Evolutionary conservation across 768 basidiomycete species (phyloP), one percentile per base, ranked within the genome.

Genomic region (Boletus pseudopeckii): DNA sequence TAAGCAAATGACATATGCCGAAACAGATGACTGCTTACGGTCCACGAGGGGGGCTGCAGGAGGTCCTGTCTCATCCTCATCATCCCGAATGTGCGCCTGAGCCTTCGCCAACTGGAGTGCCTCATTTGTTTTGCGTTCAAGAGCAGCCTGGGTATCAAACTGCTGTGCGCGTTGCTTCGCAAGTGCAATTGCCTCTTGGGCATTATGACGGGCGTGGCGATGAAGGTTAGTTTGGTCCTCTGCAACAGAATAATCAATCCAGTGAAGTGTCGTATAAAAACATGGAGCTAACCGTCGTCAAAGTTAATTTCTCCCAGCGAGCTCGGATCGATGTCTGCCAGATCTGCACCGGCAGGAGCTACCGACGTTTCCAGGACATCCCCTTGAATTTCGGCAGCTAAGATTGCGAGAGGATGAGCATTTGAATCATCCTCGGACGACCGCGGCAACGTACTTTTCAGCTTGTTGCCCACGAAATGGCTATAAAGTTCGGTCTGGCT

Each of bases 401-500:
- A 33, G 30, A 55, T 54, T 45, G 55, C 40, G 39, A 54, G 48
- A 58, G 49, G 52, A 60, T 59, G 45, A 56, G 40, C 26, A 53
- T 17, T 52, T 50, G 47, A 44, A 46, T 54, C 59, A 56, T 55
- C 60, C 59, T 57, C 53, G 40, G 24, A 45, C 30, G 50, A 39
- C 41, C 41, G 55, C 6, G 36, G 38, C 34, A 20, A 73, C 85
- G 63, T 70, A 91, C 90, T 92, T 71, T 91, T 91, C 49, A 92
- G 80, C 74, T 98, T 98, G 73, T 86, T 97, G 32, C 96, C 96
- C 54, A 99, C 94, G 80, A 99, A 98, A 75, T 99, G 97, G 60
- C 92, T 94, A 73, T 98, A 99, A 8, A 98, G 81, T 69, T 99
- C 97, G 4, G 97, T 98, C 72, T 98, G 96, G 54, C 92, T 98